Conservation (phyloP, 176 grass and related monocot genomes). For the Aegilops speltoides region DNA sequence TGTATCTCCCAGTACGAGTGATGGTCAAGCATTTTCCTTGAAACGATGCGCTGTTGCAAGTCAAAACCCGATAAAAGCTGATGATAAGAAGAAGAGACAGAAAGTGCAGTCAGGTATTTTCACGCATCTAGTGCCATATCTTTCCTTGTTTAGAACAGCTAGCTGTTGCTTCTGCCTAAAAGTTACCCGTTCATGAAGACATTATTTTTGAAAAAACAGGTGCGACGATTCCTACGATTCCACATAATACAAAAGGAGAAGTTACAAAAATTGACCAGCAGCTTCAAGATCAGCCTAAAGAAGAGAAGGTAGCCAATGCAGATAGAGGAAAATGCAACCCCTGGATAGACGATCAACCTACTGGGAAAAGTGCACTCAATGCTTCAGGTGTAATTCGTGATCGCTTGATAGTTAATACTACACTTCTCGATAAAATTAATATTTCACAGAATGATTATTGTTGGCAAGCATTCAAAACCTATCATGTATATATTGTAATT, state of each 20-base stretch:
- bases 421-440: neutral
- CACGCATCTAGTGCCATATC: neutral
- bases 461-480: neutral
- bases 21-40: neutral
- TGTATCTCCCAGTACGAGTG: conserved; percentile 9
- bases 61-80: conserved; percentile 10
- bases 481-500: neutral
- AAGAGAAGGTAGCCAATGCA: neutral
- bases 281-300: neutral
- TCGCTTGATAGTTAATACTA: neutral
- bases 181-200: neutral
- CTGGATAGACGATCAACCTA: neutral
- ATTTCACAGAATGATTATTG: neutral
- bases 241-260: neutral
- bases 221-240: neutral
- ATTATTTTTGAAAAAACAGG: neutral
- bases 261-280: neutral
- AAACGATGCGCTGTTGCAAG: conserved; percentile 11
- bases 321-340: neutral
- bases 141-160: neutral
- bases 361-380: neutral
- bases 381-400: conserved; percentile 31
- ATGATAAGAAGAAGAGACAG: neutral
- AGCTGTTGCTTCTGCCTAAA: neutral
- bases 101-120: conserved; percentile 27